Evolutionary conservation across 2,329 filamentous ascomycete genomes (phyloP).

Genomic region (Trichoderma citrinoviride): DNA sequence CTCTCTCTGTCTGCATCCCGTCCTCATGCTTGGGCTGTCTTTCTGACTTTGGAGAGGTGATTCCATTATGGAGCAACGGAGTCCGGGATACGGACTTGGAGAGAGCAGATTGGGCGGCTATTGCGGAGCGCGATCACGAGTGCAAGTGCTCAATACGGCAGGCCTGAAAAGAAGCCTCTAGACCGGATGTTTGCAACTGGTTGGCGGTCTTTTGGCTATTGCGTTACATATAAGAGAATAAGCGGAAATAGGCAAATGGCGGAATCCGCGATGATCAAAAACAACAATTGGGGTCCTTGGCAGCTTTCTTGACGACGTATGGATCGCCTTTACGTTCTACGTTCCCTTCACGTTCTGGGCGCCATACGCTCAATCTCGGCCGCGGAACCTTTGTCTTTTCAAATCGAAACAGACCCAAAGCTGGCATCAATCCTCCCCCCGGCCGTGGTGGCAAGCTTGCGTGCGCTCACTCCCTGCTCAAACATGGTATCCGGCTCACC

Average conservation of each 20-base stretch:
- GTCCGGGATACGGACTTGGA: neutral
- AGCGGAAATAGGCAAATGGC: neutral
- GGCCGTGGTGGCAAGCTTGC: slow-evolving; percentile 40
- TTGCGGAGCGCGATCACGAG: slow-evolving; percentile 7
- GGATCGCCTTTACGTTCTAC: no score
- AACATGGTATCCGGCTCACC: slow-evolving; percentile 58
- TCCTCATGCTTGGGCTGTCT: neutral
- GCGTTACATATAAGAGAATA: neutral
- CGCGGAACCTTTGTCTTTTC: slow-evolving; percentile 28
- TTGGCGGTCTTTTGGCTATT: neutral
- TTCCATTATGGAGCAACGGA: neutral
- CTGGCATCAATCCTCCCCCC: slow-evolving; percentile 31
- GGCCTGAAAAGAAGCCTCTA: neutral
- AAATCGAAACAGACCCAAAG: slow-evolving; percentile 18
- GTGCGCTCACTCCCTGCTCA: slow-evolving; percentile 42
- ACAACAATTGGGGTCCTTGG: neutral
- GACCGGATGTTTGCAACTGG: neutral
- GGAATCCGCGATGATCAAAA: neutral
- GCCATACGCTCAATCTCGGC: slow-evolving; percentile 22
- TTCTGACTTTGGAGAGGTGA: neutral
- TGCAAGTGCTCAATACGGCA: slow-evolving; percentile 8
- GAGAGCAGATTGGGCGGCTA: neutral
- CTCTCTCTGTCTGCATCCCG: neutral
- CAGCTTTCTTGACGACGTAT: no score
- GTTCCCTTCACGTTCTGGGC: neutral